phyloP scores from a whole-genome alignment of 805 yeast genomes.

The Wickerhamiella lipophila region DNA sequence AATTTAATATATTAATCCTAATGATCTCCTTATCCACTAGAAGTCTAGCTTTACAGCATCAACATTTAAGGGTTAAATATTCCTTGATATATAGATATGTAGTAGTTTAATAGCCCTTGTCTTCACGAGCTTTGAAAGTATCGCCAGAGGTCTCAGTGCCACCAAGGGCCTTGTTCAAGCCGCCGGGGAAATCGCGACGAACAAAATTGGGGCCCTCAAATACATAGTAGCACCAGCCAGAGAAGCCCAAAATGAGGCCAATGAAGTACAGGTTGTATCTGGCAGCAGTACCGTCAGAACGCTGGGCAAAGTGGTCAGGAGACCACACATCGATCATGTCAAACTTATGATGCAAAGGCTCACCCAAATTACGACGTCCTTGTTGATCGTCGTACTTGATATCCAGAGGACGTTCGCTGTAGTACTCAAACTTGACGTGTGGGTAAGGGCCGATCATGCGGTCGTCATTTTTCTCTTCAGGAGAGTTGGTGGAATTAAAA shows the following conservation, averaged over 20 bases:
- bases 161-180: constrained; percentile 60
- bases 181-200: constrained; percentile 63
- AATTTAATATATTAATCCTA: not conserved
- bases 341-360: constrained; percentile 57
- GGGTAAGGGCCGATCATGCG: constrained; percentile 36
- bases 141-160: constrained; percentile 31
- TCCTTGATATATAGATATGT: not conserved
- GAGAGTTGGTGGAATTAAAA: not conserved
- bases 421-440: constrained; percentile 43
- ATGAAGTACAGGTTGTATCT: constrained; percentile 46
- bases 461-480: constrained; percentile 16
- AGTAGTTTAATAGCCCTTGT: constrained; percentile 1
- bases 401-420: constrained; percentile 59
- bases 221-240: constrained; percentile 29
- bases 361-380: constrained; percentile 63
- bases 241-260: constrained; percentile 27
- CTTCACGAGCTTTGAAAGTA: constrained; percentile 30
- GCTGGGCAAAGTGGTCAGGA: constrained; percentile 57
- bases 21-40: not conserved
- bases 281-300: constrained; percentile 48
- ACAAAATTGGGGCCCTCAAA: constrained; percentile 53
- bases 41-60: no score
- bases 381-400: constrained; percentile 67
- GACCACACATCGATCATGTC: constrained; percentile 78
- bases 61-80: no score